Evolutionary conservation across 148 eudicot species (phyloP), one percentile per base, ranked within the genome.

Genomic region (Cornus florida): DNA sequence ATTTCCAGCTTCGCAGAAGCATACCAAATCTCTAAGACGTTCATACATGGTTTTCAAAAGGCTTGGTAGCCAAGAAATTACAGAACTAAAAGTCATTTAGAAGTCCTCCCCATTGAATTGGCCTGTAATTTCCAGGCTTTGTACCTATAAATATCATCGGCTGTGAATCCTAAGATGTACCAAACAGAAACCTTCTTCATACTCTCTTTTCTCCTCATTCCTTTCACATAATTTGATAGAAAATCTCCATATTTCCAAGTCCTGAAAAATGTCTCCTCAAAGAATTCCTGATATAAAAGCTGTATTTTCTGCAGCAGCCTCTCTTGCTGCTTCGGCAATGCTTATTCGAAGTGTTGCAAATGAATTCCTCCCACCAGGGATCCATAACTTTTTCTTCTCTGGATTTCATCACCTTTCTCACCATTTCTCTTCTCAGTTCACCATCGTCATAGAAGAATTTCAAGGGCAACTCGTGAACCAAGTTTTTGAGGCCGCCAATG

Each of bases 381-480:
- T 72, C 3, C 71, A 64, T n/a, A 41, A 64, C 3, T 72, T 24
- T 60, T 31, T 62, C 32, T 59, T 33, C 32, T 32, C 70, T 16
- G 41, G 13, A 10, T 72, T 79, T 16, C 23, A 16, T 65, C 67
- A 72, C 39, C 31, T 79, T 48, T 50, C 67, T 22, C 43, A n/a
- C 12, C 33, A 66, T 53, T 72, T 64, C 4, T 48, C 69, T 72
- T 41, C 76, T n/a, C 64, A 79, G n/a, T 79, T 79, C 66, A 79
- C 76, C 69, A n/a, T 79, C 6, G 71, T 79, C 31, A 72, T 79
- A 43, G 81, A 79, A 50, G 81, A 79, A 72, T 79, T 72, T 35
- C 60, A 73, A 46, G 76, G 76, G 11, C 71, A 23, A 70, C 13
- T 71, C 19, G 9, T 31, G 20, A 73, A 79, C 65, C 65, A 72